A percentile compares a stretch with the other conserved stretches of the same genome.
Evolutionary conservation across 1,284 basidiomycete genomes (phyloP).

Genomic region (Austroboletus niveus): DNA sequence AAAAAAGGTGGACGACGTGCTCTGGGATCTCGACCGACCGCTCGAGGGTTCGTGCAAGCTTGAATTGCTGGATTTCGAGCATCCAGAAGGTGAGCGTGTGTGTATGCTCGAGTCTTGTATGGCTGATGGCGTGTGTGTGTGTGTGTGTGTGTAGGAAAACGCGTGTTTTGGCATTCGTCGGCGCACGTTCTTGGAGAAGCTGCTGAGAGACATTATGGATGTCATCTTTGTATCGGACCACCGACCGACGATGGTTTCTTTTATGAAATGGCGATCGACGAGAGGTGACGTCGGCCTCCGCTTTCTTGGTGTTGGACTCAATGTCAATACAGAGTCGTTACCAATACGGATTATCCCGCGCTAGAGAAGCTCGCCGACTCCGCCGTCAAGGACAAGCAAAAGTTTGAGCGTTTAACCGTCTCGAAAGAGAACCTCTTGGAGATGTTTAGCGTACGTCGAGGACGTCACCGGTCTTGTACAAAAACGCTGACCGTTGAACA

Average conservation of each 20-base stretch:
- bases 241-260: conserved; percentile 99
- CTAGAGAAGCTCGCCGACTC: conserved; percentile 88
- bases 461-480: neutral
- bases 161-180: conserved; percentile 99
- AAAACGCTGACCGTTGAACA: conserved; percentile 33
- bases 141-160: conserved; percentile 58
- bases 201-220: conserved; percentile 95
- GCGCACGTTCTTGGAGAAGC: conserved; percentile 99
- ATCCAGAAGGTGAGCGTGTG: conserved; percentile 73
- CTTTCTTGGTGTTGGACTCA: neutral
- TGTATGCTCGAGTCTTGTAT: too few relatives aligned
- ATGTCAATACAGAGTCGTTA: conserved; percentile 55
- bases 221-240: conserved; percentile 96
- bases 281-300: conserved; percentile 42
- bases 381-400: conserved; percentile 96
- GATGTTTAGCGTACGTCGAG: conserved; percentile 88
- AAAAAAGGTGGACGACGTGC: conserved; percentile 77
- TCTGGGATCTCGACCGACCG: conserved; percentile 97
- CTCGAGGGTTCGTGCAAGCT: conserved; percentile 83
- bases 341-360: conserved; percentile 80
- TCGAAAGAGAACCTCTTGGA: conserved; percentile 93
- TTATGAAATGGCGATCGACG: conserved; percentile 93
- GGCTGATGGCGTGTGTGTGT: neutral
- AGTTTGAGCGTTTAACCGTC: conserved; percentile 92
- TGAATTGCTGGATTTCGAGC: conserved; percentile 91